phyloP scores from a whole-genome alignment of 2,329 filamentous ascomycete species.

The Fusarium camptoceras region DNA sequence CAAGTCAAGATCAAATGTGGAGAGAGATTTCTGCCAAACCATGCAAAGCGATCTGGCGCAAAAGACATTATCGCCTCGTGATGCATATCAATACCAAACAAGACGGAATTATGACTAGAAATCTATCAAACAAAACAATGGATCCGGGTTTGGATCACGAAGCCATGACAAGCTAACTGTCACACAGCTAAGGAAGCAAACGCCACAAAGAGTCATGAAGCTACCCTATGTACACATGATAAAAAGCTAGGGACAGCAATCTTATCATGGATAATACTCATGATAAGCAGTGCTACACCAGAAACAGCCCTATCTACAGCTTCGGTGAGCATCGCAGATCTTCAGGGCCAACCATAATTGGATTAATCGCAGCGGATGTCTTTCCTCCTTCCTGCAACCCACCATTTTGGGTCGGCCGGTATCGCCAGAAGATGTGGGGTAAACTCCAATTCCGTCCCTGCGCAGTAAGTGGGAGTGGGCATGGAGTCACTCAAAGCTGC shows the following conservation, averaged over 20 bases:
- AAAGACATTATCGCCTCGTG: neutral
- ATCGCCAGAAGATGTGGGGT: slow-evolving; percentile 46
- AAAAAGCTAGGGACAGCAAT: neutral
- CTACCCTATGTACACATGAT: slow-evolving; percentile 10
- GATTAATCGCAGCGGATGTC: slow-evolving; percentile 10
- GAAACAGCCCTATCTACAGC: slow-evolving; percentile 13
- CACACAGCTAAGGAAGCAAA: slow-evolving; percentile 16
- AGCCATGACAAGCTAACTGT: slow-evolving; percentile 16
- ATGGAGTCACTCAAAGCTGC: slow-evolving; percentile 40
- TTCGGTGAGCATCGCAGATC: neutral
- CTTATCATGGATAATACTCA: neutral
- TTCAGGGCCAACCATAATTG: neutral
- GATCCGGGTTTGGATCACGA: neutral
- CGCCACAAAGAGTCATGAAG: slow-evolving; percentile 16
- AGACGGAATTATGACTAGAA: neutral
- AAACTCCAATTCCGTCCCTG: slow-evolving; percentile 29
- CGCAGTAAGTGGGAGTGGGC: neutral
- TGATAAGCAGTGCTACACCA: neutral
- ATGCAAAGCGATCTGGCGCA: slow-evolving; percentile 12
- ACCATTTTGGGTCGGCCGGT: slow-evolving; percentile 43
- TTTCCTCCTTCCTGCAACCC: slow-evolving; percentile 22
- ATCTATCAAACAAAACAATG: neutral
- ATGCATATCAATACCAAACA: neutral
- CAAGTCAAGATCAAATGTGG: neutral
- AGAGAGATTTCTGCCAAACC: neutral